phyloP scores from a whole-genome alignment of 2,329 filamentous ascomycete genomes.

The Botrytis pseudocinerea region DNA sequence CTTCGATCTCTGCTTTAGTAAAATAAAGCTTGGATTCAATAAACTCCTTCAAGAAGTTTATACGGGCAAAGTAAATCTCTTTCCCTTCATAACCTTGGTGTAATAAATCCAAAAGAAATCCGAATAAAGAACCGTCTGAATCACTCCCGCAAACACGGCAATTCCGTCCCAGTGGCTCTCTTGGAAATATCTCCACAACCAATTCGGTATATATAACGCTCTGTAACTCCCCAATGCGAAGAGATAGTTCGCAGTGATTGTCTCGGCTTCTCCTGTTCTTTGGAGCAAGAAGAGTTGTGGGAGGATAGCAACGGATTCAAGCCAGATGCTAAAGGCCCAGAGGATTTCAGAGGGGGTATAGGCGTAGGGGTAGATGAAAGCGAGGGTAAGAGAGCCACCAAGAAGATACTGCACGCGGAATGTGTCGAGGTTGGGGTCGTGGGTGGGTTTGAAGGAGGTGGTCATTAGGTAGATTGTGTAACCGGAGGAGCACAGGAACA shows the following conservation, averaged over 20 bases:
- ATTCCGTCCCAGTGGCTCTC: conserved; percentile 85
- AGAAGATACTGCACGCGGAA: conserved; percentile 96
- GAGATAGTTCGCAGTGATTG: conserved; percentile 98
- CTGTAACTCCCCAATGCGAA: conserved; percentile 91
- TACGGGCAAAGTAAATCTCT: conserved; percentile 84
- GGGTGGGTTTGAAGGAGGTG: conserved; percentile 94
- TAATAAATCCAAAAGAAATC: conserved; percentile 99
- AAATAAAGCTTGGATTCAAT: not conserved
- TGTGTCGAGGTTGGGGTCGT: conserved; percentile 94
- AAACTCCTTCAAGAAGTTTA: conserved; percentile 45
- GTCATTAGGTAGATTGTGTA: conserved; percentile 99
- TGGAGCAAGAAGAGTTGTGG: conserved; percentile 98
- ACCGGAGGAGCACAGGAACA: conserved; percentile 85
- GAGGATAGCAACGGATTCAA: conserved; percentile 93
- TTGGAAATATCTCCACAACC: conserved; percentile 86
- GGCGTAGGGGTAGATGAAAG: conserved; percentile 79
- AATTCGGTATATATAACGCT: conserved; percentile 96
- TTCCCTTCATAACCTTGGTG: conserved; percentile 87
- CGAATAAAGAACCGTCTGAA: conserved; percentile 94
- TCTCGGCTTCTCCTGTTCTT: conserved; percentile 95
- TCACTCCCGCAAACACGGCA: conserved; percentile 80
- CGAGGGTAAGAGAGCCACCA: conserved; percentile 75
- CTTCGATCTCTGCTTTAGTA: not conserved
- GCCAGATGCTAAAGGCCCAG: conserved; percentile 98
- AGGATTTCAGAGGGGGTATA: conserved; percentile 84